Evolutionary conservation across 2,329 filamentous ascomycete species (phyloP), one percentile per base, ranked within the genome.

Genomic region (Dactylellina leptospora): DNA sequence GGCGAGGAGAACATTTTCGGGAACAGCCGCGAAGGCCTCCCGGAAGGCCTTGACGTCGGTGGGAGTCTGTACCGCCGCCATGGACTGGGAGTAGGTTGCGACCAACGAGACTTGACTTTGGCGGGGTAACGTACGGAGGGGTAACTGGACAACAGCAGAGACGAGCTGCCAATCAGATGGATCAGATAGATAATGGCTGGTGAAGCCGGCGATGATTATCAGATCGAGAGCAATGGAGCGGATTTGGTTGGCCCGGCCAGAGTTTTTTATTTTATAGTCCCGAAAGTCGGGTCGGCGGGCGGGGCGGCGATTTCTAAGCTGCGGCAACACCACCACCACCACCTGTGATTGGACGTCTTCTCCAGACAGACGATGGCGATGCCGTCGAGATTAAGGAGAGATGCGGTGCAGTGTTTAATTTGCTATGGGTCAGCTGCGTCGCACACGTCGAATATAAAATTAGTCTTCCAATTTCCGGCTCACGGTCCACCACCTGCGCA

Each of bases 21-120:
- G 86, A 11, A 93, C 84, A 42, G 86, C 84, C 74, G 84, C 83
- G 74, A 91, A 83, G 78, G 90, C 85, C 75, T 86, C 82, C 75
- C 88, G 83, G 87, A 95, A 97, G 77, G 88, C 87, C 76, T 85
- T 82, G 77, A 92, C 87, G 76, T 85, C 87, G 76, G 87, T 85
- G 81, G 97, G 89, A 78, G 96, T 90, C 75, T 85, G 86, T 78
- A 97, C 86, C 69, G 86, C 87, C 75, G 90, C 91, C 90, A 93
- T 93, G 30, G 18, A 18, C n/a, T n/a, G n/a, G n/a, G n/a, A n/a
- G n/a, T n/a, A n/a, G n/a, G n/a, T n/a, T n/a, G n/a, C n/a, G n/a
- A n/a, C n/a, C n/a, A n/a, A n/a, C n/a, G n/a, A n/a, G n/a, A n/a
- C n/a, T n/a, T n/a, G n/a, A n/a, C 20, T 4, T 18, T 2, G 40